Conservation (phyloP, 306 rosid species). For the Casuarina equisetifolia region DNA sequence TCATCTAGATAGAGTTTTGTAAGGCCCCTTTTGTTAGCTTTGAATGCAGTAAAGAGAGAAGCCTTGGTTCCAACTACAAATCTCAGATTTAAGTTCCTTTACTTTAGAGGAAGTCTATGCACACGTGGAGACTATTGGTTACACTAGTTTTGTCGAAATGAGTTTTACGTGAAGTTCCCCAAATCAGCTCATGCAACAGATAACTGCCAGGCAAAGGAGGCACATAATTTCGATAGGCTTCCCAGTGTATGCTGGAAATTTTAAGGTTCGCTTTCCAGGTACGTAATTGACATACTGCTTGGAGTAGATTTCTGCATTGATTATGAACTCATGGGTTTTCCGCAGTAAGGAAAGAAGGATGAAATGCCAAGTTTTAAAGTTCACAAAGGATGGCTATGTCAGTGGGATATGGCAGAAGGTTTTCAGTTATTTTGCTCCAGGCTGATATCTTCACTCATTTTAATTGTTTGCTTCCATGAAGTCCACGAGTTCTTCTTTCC, state of each 20-base stretch:
- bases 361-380: not conserved
- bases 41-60: too few species aligned
- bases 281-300: not conserved
- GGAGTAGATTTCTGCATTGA: not conserved
- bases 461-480: slow-evolving; percentile 21
- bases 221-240: slow-evolving; percentile 19
- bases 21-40: too few species aligned
- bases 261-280: not conserved
- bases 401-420: not conserved
- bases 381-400: not conserved
- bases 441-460: slow-evolving; percentile 8
- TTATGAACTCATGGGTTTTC: not conserved
- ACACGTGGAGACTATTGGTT: slow-evolving; percentile 91
- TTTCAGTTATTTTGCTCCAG: not conserved
- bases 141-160: slow-evolving; percentile 20
- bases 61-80: too few species aligned
- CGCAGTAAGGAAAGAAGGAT: not conserved
- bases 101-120: slow-evolving; percentile 72
- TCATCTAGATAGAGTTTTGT: too few species aligned
- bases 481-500: slow-evolving; percentile 5
- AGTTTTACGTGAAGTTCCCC: slow-evolving; percentile 2
- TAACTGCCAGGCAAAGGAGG: slow-evolving; percentile 19
- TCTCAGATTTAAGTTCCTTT: slow-evolving; percentile 46
- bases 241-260: not conserved
- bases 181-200: slow-evolving; percentile 21